These are phyloP conservation scores for Collybiopsis luxurians DNA, from an alignment of 768 basidiomycete species.

Conservation along the genomic window DNA sequence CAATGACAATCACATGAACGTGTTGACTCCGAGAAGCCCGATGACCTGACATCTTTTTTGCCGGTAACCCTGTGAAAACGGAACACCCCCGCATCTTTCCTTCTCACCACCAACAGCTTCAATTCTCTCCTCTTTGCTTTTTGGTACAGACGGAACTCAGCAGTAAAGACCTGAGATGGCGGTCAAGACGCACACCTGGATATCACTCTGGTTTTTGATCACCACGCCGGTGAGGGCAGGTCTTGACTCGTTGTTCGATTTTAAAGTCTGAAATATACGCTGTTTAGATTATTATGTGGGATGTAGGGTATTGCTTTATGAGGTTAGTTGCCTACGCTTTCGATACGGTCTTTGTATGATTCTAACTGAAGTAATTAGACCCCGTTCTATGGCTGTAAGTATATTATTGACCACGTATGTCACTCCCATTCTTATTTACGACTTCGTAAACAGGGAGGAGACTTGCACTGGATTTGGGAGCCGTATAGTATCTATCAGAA, in stretches of 20 bases:
- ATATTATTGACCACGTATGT: not conserved
- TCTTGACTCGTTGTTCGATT: no score
- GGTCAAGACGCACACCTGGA: slow-evolving; percentile 52
- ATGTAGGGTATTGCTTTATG: slow-evolving; percentile 76
- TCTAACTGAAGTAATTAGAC: not conserved
- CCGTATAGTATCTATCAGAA: slow-evolving; percentile 80
- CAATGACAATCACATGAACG: no score
- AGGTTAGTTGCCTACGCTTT: slow-evolving; percentile 39
- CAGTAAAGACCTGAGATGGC: slow-evolving; percentile 36
- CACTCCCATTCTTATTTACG: not conserved
- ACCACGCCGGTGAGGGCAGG: slow-evolving; percentile 38
- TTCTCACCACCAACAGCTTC: no score
- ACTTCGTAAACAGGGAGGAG: slow-evolving; percentile 54
- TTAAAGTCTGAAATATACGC: not conserved
- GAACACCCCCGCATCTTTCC: no score
- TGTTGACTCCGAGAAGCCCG: no score
- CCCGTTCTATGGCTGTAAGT: slow-evolving; percentile 7
- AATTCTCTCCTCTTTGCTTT: no score
- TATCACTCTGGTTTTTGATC: slow-evolving; percentile 68
- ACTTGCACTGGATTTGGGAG: slow-evolving; percentile 90
- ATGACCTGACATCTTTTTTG: no score
- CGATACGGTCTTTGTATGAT: not conserved
- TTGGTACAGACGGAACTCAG: not conserved
- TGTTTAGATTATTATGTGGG: slow-evolving; percentile 63
- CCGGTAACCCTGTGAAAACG: no score